phyloP scores from a whole-genome alignment of 305 asterid genomes.

The Euphrasia arctica region DNA sequence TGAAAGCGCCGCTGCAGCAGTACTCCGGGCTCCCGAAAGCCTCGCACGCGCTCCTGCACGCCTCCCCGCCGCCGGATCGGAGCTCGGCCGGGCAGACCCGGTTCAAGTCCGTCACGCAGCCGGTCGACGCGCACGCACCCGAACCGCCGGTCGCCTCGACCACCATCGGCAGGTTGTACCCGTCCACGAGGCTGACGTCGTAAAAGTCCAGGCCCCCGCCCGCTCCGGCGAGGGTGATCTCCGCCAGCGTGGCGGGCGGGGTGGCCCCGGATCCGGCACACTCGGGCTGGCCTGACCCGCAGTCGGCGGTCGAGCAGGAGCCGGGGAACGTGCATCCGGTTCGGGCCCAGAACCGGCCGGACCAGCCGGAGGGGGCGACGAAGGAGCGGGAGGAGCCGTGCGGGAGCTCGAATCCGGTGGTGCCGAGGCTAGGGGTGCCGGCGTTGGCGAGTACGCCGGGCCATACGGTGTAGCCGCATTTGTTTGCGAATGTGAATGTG shows the following conservation, averaged over 20 bases:
- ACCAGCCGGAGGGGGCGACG: conserved; percentile 85
- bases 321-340: conserved; percentile 72
- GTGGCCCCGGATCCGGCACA: conserved; percentile 89
- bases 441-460: conserved; percentile 89
- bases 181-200: conserved; percentile 92
- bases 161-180: conserved; percentile 78
- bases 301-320: conserved; percentile 72
- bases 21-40: conserved; percentile 80
- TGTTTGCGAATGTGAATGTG: conserved; percentile 85
- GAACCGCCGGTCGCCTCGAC: conserved; percentile 86
- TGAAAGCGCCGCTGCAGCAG: conserved; percentile 86
- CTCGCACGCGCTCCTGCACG: conserved; percentile 92
- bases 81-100: conserved; percentile 79
- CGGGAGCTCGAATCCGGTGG: conserved; percentile 87
- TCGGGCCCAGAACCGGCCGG: conserved; percentile 94
- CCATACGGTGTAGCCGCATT: conserved; percentile 84
- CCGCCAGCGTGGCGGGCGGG: conserved; percentile 92
- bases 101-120: conserved; percentile 90
- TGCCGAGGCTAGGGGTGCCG: conserved; percentile 69
- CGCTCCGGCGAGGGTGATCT: conserved; percentile 62
- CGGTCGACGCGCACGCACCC: conserved; percentile 86
- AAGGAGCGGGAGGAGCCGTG: conserved; percentile 56
- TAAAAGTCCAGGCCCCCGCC: conserved; percentile 79
- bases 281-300: conserved; percentile 73
- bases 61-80: conserved; percentile 54